Percentiles rank a stretch among this genome's conserved stretches.
phyloP scores from a whole-genome alignment of 1,139 yeast genomes.

The Hyphopichia burtonii region DNA sequence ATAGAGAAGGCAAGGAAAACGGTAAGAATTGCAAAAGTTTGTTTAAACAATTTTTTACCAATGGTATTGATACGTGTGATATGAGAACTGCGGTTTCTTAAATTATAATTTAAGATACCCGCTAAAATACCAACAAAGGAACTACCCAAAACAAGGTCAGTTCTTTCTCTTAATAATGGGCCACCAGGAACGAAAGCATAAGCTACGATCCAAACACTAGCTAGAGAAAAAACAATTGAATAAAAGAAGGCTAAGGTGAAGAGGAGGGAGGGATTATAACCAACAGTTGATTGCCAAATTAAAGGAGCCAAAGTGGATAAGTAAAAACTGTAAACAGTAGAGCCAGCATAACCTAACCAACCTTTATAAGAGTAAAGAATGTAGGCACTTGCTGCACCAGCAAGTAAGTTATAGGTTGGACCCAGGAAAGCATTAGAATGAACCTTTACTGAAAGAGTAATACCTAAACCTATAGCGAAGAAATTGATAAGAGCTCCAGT shows the following conservation, averaged over 20 bases:
- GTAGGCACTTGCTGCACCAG: conserved; percentile 53
- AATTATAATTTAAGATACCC: conserved; percentile 36
- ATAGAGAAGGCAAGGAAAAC: conserved; percentile 31
- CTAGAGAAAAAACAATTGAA: conserved; percentile 59
- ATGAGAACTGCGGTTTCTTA: conserved; percentile 21
- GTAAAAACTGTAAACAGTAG: conserved; percentile 62
- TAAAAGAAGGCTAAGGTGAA: conserved; percentile 60
- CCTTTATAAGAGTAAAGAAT: conserved; percentile 54
- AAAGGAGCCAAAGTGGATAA: conserved; percentile 64
- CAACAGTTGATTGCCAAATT: conserved; percentile 55
- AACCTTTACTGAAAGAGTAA: conserved; percentile 26
- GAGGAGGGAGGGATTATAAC: conserved; percentile 56
- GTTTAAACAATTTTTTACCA: conserved; percentile 21
- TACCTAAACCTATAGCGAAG: conserved; percentile 58
- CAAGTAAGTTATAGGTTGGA: conserved; percentile 24
- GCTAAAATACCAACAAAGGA: conserved; percentile 45
- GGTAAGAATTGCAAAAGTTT: conserved; percentile 23
- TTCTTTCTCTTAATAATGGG: conserved; percentile 78
- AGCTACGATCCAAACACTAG: conserved; percentile 96
- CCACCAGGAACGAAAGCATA: conserved; percentile 98
- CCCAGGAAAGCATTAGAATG: conserved; percentile 26
- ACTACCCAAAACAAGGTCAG: conserved; percentile 63
- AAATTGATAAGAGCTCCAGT: conserved; percentile 81
- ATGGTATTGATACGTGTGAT: conserved; percentile 20
- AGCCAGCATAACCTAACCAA: conserved; percentile 87